phyloP scores from a whole-genome alignment of 805 yeast genomes.

The Saccharomycopsis malanga region DNA sequence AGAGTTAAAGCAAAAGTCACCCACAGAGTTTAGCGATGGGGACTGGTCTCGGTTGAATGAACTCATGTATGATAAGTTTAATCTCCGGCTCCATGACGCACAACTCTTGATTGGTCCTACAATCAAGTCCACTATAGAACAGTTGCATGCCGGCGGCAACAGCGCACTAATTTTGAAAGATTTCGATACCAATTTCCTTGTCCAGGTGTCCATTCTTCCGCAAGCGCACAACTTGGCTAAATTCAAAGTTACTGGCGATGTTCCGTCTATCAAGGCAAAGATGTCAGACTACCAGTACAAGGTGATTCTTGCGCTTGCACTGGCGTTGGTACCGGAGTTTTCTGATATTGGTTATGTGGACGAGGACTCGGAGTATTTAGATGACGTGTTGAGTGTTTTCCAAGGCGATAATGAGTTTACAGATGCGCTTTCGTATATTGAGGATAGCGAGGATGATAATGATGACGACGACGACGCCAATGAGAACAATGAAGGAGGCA shows the following conservation, averaged over 20 bases:
- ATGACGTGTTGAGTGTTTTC: constrained; percentile 12
- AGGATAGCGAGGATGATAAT: not conserved
- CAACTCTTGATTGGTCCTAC: constrained; percentile 83
- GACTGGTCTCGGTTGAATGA: constrained; percentile 75
- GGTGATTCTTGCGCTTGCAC: constrained; percentile 71
- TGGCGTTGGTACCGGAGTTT: constrained; percentile 55
- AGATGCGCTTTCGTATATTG: constrained; percentile 20
- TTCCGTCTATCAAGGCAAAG: constrained; percentile 65
- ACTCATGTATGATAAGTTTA: constrained; percentile 85
- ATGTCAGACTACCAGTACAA: constrained; percentile 88
- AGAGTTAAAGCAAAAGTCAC: constrained; percentile 52
- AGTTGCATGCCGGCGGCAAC: constrained; percentile 42
- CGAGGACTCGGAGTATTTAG: constrained; percentile 26
- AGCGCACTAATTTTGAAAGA: constrained; percentile 62
- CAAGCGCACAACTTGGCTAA: constrained; percentile 67
- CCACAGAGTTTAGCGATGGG: constrained; percentile 44
- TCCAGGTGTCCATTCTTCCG: constrained; percentile 84
- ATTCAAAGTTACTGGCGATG: constrained; percentile 65
- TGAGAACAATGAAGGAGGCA: constrained; percentile 12
- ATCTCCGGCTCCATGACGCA: constrained; percentile 70
- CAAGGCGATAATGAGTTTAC: constrained; percentile 22
- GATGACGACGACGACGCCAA: constrained; percentile 18
- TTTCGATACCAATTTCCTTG: constrained; percentile 60
- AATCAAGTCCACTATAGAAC: constrained; percentile 69
- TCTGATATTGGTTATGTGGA: constrained; percentile 23